Percentiles rank a stretch among this genome's conserved stretches.
Evolutionary conservation across 495 filamentous ascomycete species (phyloP).

Genomic region (Viridothelium virens): DNA sequence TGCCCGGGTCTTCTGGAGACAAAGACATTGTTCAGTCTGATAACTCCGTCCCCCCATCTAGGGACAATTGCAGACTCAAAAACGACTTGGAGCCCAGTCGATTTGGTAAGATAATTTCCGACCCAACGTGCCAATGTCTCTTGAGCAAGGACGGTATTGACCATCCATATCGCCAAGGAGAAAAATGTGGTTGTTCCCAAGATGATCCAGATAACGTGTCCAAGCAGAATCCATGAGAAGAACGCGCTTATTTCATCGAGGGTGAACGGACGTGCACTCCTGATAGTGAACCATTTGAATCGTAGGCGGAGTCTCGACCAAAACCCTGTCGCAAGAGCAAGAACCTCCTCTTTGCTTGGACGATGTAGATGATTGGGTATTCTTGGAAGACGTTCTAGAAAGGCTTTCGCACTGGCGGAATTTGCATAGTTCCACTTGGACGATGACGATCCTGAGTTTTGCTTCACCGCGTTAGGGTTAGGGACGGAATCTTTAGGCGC

Average conservation of each 20-base stretch:
- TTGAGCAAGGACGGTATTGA: slow-evolving; percentile 96
- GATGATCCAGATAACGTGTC: slow-evolving; percentile 89
- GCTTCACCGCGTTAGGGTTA: background rate
- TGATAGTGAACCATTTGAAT: slow-evolving; percentile 96
- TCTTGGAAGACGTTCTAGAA: slow-evolving; percentile 57
- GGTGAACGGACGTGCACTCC: slow-evolving; percentile 92
- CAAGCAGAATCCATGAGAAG: slow-evolving; percentile 88
- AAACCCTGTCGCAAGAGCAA: slow-evolving; percentile 86
- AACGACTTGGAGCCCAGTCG: slow-evolving; percentile 88
- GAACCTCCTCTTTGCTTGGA: slow-evolving; percentile 86
- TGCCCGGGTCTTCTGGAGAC: slow-evolving; percentile 87
- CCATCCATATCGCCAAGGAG: slow-evolving; percentile 74
- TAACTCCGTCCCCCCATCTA: slow-evolving; percentile 87
- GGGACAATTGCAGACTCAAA: slow-evolving; percentile 98
- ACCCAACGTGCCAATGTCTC: slow-evolving; percentile 91
- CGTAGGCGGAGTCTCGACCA: slow-evolving; percentile 84
- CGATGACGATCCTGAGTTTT: background rate
- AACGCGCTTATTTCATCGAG: slow-evolving; percentile 91
- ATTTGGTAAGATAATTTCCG: slow-evolving; percentile 91
- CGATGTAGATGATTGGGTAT: slow-evolving; percentile 64
- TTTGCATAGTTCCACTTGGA: slow-evolving; percentile 6
- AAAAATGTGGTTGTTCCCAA: slow-evolving; percentile 97
- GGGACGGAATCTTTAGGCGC: background rate
- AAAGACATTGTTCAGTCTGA: slow-evolving; percentile 94
- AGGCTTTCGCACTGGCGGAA: background rate